These are phyloP conservation scores for Petunia hybrid DNA, from an alignment of 305 asterid species.

Conservation along the genomic window DNA sequence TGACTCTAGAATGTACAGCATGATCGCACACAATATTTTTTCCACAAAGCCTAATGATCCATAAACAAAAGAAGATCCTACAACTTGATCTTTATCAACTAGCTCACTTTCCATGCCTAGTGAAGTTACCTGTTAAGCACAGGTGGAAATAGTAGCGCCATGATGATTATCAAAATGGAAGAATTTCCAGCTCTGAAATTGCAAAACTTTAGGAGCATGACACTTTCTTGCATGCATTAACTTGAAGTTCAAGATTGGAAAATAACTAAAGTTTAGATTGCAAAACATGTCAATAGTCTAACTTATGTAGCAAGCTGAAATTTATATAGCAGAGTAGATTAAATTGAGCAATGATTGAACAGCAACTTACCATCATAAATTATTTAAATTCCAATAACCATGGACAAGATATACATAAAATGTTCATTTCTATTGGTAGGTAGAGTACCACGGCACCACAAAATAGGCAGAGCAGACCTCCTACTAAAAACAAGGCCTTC, in stretches of 20 bases:
- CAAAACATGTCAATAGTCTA: too few relatives aligned
- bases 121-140: slow-evolving; percentile 27
- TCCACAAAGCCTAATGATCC: slow-evolving; percentile 21
- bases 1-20: slow-evolving; percentile 19
- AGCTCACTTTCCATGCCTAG: slow-evolving; percentile 18
- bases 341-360: neutral
- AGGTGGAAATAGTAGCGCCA: neutral
- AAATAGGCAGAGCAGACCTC: neutral
- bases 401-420: slow-evolving; percentile 9
- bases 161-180: neutral
- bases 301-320: neutral
- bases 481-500: neutral
- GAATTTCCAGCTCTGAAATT: too few relatives aligned
- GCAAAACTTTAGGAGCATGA: too few relatives aligned
- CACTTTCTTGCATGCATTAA: too few relatives aligned
- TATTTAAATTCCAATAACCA: neutral
- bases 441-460: neutral
- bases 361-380: too few relatives aligned
- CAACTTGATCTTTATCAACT: neutral
- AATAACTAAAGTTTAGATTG: neutral
- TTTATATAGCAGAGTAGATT: neutral
- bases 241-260: neutral
- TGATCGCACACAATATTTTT: neutral
- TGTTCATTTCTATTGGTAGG: neutral
- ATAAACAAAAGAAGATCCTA: slow-evolving; percentile 16